Evolutionary conservation across 2,329 filamentous ascomycete species (phyloP).

Genomic region (Neofusicoccum umdonicola): DNA sequence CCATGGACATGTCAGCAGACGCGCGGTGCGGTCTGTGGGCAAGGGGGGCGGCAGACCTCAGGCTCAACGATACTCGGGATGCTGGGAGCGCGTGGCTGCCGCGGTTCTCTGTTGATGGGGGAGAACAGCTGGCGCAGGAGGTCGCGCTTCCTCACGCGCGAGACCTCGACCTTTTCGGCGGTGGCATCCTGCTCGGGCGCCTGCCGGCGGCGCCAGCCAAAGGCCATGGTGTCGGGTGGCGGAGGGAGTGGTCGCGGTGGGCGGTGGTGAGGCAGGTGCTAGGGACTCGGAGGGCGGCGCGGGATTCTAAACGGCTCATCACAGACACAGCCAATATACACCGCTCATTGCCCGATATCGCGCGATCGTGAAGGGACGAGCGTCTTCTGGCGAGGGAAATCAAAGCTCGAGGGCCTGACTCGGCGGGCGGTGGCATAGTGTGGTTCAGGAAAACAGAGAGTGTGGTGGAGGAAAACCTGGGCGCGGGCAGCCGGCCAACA

Average conservation of each 20-base stretch:
- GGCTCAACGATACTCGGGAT: conserved; percentile 6
- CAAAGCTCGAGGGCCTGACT: conserved; percentile 13
- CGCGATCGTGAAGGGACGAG: conserved; percentile 15
- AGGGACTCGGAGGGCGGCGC: neutral
- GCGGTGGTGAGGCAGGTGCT: conserved; percentile 1
- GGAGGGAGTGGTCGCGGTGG: neutral
- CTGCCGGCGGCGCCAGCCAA: conserved; percentile 15
- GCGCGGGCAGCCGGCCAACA: conserved; percentile 3
- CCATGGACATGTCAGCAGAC: neutral
- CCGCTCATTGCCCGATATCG: conserved; percentile 19
- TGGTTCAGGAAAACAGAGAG: neutral
- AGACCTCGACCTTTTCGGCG: neutral
- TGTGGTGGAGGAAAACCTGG: neutral
- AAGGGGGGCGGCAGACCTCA: conserved; percentile 1
- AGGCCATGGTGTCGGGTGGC: conserved; percentile 6
- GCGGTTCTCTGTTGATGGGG: neutral
- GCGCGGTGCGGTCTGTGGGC: neutral
- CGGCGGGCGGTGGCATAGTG: conserved; percentile 10
- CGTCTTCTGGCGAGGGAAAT: conserved; percentile 6
- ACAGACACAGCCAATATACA: conserved; percentile 11
- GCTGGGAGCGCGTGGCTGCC: conserved; percentile 11
- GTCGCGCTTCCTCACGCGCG: conserved; percentile 17
- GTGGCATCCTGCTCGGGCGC: conserved; percentile 9
- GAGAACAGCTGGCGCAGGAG: conserved; percentile 14
- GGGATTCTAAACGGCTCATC: conserved; percentile 8